These are phyloP conservation scores for Amphicarpaea edgeworthii DNA, from an alignment of 306 rosid genomes.

Conservation along the genomic window DNA sequence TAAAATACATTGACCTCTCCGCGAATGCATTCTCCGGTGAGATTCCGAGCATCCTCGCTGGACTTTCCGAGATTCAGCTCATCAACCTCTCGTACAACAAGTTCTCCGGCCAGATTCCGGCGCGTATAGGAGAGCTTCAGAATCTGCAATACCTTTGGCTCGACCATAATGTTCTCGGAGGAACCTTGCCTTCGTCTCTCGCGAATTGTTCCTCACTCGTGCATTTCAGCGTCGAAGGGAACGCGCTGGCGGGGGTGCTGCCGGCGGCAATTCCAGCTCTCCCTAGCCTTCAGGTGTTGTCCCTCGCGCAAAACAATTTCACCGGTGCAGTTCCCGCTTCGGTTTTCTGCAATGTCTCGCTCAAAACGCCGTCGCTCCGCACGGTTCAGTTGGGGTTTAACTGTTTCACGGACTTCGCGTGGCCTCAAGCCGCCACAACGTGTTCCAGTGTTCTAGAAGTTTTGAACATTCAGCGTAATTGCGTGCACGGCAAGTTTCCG, in stretches of 20 bases:
- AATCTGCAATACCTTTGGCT: conserved; percentile 21
- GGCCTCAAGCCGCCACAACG: conserved; percentile 7
- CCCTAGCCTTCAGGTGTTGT: conserved; percentile 3
- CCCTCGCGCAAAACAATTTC: background rate
- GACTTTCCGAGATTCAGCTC: background rate
- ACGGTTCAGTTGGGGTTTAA: conserved; percentile 8
- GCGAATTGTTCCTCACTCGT: conserved; percentile 19
- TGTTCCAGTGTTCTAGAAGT: conserved; percentile 6
- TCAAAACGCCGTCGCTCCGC: conserved; percentile 3
- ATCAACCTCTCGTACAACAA: conserved; percentile 3
- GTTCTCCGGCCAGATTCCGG: conserved; percentile 9
- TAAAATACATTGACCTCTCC: conserved; percentile 12
- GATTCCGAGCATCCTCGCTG: background rate
- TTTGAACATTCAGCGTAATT: background rate
- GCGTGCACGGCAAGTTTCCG: conserved; percentile 24
- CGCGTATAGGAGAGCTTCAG: conserved; percentile 17
- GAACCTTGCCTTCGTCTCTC: conserved; percentile 20
- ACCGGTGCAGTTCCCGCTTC: background rate
- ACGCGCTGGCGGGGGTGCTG: conserved; percentile 12
- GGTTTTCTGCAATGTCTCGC: background rate
- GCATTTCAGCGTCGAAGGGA: conserved; percentile 18
- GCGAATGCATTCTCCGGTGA: background rate
- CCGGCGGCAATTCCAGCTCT: conserved; percentile 12
- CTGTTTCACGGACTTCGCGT: background rate
- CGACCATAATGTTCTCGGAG: background rate